phyloP scores from a whole-genome alignment of 2,329 filamentous ascomycete genomes.

The Erysiphe neolycopersici region DNA sequence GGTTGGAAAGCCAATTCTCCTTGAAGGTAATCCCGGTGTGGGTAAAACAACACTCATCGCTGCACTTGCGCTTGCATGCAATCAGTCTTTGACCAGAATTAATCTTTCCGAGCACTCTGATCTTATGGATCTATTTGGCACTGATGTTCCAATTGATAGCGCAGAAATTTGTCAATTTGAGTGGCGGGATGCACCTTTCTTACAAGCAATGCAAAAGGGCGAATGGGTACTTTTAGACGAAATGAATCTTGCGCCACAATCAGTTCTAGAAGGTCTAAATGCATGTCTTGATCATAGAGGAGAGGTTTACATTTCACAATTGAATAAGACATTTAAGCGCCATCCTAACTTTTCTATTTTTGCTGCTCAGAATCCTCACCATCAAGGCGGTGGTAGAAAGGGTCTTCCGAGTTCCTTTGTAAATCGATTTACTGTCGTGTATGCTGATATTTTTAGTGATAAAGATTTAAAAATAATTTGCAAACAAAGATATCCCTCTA shows the following conservation, averaged over 20 bases:
- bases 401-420: conserved; percentile 88
- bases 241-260: conserved; percentile 96
- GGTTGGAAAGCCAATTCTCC: conserved; percentile 66
- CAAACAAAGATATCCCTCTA: conserved; percentile 41
- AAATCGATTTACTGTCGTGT: conserved; percentile 93
- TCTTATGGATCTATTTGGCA: conserved; percentile 89
- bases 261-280: conserved; percentile 84
- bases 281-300: conserved; percentile 91
- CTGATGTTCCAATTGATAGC: conserved; percentile 87
- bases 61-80: conserved; percentile 55
- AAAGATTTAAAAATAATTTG: conserved; percentile 68
- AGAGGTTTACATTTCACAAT: conserved; percentile 81
- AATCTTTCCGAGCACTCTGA: conserved; percentile 97
- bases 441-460: conserved; percentile 67
- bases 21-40: conserved; percentile 94
- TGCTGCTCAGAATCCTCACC: conserved; percentile 90
- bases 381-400: conserved; percentile 87
- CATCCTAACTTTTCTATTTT: conserved; percentile 86
- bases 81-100: conserved; percentile 67
- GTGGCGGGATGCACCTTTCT: conserved; percentile 86
- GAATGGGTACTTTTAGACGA: conserved; percentile 95
- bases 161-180: conserved; percentile 72
- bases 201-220: conserved; percentile 87
- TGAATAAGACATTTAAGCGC: conserved; percentile 78
- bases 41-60: conserved; percentile 88